Evolutionary conservation across 768 basidiomycete species (phyloP).

Genomic region (Lyophyllum decastes): DNA sequence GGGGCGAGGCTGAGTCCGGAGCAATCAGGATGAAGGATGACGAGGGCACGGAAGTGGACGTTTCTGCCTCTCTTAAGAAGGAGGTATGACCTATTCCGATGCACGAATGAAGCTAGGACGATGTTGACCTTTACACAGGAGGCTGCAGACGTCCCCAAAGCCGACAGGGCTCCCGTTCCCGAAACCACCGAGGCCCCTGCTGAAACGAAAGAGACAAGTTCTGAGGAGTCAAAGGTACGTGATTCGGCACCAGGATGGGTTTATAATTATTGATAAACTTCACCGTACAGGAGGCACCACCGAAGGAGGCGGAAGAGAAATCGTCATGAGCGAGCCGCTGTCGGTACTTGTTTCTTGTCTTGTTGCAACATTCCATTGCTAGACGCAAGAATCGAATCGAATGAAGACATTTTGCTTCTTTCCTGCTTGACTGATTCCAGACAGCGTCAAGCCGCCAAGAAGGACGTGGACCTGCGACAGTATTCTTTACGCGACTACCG

Average conservation of each 20-base stretch:
- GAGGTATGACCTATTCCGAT: slow-evolving; percentile 15
- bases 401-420: background rate
- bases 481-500: no score
- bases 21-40: slow-evolving; percentile 37
- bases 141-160: slow-evolving; percentile 17
- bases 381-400: background rate
- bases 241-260: background rate
- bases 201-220: slow-evolving; percentile 2
- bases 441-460: background rate
- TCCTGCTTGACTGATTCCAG: background rate
- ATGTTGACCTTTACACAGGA: background rate
- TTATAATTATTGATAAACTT: no score
- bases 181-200: background rate
- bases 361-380: background rate
- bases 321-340: background rate
- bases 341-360: background rate
- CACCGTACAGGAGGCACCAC: slow-evolving; percentile 3
- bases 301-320: background rate
- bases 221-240: slow-evolving; percentile 19
- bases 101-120: background rate
- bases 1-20: slow-evolving; percentile 10
- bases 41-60: slow-evolving; percentile 40
- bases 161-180: slow-evolving; percentile 1
- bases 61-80: slow-evolving; percentile 30
- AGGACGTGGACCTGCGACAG: no score